Evolutionary conservation across 1,139 yeast genomes (phyloP).

Genomic region (Sugiyamaella grinbergsii): DNA sequence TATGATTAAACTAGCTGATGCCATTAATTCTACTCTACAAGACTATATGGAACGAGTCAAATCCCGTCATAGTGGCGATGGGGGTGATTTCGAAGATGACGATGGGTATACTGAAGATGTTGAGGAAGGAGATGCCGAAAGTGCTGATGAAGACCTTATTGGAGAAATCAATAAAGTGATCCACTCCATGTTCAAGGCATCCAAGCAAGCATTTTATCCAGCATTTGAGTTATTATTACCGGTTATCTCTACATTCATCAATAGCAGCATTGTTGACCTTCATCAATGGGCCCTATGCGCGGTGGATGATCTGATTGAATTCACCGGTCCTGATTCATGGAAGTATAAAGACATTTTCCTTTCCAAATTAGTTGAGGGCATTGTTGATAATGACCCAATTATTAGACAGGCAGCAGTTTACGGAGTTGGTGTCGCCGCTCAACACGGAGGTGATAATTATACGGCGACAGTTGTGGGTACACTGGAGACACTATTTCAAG

Average conservation of each 20-base stretch:
- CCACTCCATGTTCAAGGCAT: conserved; percentile 69
- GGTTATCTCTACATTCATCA: conserved; percentile 39
- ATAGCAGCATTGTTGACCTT: conserved; percentile 66
- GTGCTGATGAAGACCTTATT: conserved; percentile 83
- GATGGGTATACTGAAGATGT: conserved; percentile 67
- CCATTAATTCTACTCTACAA: conserved; percentile 61
- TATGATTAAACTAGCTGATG: conserved; percentile 58
- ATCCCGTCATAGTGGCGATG: conserved; percentile 68
- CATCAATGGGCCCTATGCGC: conserved; percentile 80
- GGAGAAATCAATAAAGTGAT: conserved; percentile 83
- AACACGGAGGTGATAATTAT: conserved; percentile 67
- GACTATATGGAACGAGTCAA: conserved; percentile 74
- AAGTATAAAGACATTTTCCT: conserved; percentile 66
- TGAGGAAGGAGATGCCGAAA: conserved; percentile 78
- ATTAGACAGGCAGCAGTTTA: conserved; percentile 88
- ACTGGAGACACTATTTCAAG: conserved; percentile 70
- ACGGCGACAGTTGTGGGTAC: conserved; percentile 66
- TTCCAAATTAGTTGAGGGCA: conserved; percentile 61
- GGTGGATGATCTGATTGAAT: conserved; percentile 78
- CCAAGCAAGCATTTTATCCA: conserved; percentile 60
- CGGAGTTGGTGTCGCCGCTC: conserved; percentile 85
- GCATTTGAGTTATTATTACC: conserved; percentile 56
- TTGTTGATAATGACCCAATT: conserved; percentile 59
- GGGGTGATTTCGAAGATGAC: conserved; percentile 57
- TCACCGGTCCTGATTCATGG: conserved; percentile 68